phyloP scores from a whole-genome alignment of 2,329 filamentous ascomycete genomes.

The Zymoseptoria passerinii region DNA sequence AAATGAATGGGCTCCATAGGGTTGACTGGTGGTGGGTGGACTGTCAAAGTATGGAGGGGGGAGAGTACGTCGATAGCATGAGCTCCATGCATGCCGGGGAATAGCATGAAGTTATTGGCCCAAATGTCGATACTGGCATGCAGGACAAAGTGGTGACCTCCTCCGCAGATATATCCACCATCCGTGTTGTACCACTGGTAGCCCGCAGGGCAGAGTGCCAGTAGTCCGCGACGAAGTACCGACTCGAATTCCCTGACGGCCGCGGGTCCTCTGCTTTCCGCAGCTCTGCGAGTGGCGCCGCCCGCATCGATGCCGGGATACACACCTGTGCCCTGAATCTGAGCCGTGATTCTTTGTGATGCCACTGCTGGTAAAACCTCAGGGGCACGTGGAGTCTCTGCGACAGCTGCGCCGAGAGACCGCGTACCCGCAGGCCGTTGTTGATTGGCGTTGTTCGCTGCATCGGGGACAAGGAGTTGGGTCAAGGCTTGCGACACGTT shows the following conservation, averaged over 20 bases:
- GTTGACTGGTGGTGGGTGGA: background rate
- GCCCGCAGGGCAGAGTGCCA: background rate
- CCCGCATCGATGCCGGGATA: background rate
- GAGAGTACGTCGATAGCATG: background rate
- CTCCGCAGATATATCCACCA: background rate
- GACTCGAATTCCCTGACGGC: background rate
- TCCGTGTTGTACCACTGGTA: background rate
- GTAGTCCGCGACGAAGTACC: background rate
- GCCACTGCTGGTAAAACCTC: background rate
- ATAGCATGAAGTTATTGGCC: background rate
- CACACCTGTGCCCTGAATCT: background rate
- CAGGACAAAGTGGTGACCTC: background rate
- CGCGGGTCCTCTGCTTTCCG: background rate
- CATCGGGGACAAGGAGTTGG: background rate
- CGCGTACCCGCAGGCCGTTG: background rate
- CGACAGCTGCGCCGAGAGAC: background rate
- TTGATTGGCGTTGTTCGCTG: background rate
- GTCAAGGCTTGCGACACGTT: background rate
- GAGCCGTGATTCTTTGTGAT: background rate
- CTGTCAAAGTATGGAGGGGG: no score
- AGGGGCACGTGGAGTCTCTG: background rate
- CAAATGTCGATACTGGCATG: background rate
- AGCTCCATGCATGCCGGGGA: background rate
- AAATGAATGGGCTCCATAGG: background rate
- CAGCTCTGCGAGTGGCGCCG: background rate